phyloP scores from a whole-genome alignment of 768 basidiomycete species.

The Gloeopeniophorella convolvens region DNA sequence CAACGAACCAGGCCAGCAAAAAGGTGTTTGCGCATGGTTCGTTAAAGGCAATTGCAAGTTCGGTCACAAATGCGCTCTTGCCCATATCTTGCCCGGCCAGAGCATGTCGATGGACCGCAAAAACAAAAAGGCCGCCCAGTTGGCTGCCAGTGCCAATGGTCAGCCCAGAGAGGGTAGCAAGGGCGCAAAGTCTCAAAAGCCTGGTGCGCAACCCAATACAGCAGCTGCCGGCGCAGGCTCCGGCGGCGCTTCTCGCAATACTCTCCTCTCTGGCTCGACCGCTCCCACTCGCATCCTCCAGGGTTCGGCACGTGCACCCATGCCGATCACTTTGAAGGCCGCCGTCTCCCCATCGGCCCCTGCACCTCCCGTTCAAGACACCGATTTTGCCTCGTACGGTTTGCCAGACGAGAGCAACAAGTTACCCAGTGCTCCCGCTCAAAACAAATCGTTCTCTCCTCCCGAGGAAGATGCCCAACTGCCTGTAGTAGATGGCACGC shows the following conservation, averaged over 20 bases:
- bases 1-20: constrained; percentile 68
- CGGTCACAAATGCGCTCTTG: constrained; percentile 81
- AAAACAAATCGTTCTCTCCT: constrained; percentile 21
- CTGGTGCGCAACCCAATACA: constrained; percentile 27
- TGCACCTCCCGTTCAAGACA: constrained; percentile 69
- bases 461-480: constrained; percentile 12
- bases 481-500: constrained; percentile 4
- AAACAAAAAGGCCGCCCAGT: constrained; percentile 90
- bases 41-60: constrained; percentile 90
- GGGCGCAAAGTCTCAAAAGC: constrained; percentile 31
- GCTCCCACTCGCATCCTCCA: constrained; percentile 52
- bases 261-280: constrained; percentile 52
- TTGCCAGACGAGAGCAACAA: constrained; percentile 54
- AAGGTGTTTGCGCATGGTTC: constrained; percentile 84
- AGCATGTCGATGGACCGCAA: constrained; percentile 93
- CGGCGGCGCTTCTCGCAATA: constrained; percentile 24
- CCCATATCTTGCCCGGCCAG: constrained; percentile 91
- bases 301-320: constrained; percentile 47
- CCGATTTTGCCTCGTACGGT: constrained; percentile 65
- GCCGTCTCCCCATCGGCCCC: constrained; percentile 72
- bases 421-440: constrained; percentile 40
- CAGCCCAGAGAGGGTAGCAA: constrained; percentile 31
- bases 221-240: constrained; percentile 12
- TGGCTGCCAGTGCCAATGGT: constrained; percentile 39
- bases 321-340: constrained; percentile 64